A percentile compares a stretch with the other conserved stretches of the same genome.
phyloP scores from a whole-genome alignment of 768 basidiomycete genomes.

The Tylopilus plumbeoviolaceoides region DNA sequence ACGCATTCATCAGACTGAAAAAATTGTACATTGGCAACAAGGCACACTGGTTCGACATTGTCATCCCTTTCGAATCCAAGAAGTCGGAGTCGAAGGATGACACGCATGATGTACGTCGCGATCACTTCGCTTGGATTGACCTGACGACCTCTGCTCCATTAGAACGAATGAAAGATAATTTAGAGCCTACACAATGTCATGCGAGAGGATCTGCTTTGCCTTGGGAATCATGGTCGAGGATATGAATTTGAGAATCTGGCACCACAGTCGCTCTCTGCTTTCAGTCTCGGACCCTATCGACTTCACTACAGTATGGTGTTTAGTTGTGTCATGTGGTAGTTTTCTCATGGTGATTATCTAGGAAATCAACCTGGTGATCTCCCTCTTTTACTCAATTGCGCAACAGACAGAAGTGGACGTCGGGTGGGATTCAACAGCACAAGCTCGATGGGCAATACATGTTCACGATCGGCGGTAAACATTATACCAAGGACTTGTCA shows the following conservation, averaged over 20 bases:
- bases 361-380: too few species aligned
- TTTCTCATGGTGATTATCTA: too few species aligned
- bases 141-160: not conserved
- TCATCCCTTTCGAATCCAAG: constrained; percentile 2
- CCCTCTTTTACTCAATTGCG: too few species aligned
- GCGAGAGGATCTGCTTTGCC: constrained; percentile 20
- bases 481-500: too few species aligned
- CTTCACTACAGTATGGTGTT: not conserved
- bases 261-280: not conserved
- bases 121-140: not conserved
- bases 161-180: constrained; percentile 22
- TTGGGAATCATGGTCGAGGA: constrained; percentile 17
- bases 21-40: too few species aligned
- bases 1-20: not conserved
- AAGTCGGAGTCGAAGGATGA: not conserved
- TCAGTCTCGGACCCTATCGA: not conserved
- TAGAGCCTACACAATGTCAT: constrained; percentile 28
- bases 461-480: too few species aligned
- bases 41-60: constrained; percentile 9
- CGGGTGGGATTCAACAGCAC: too few species aligned
- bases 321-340: too few species aligned
- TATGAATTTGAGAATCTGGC: constrained; percentile 26
- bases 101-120: not conserved
- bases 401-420: too few species aligned
- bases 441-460: too few species aligned